Percentiles rank a stretch among this genome's conserved stretches.
These are phyloP conservation scores for Globisporangium cylindrosporum DNA, from an alignment of 352 stramenopile species.

Conservation along the genomic window DNA sequence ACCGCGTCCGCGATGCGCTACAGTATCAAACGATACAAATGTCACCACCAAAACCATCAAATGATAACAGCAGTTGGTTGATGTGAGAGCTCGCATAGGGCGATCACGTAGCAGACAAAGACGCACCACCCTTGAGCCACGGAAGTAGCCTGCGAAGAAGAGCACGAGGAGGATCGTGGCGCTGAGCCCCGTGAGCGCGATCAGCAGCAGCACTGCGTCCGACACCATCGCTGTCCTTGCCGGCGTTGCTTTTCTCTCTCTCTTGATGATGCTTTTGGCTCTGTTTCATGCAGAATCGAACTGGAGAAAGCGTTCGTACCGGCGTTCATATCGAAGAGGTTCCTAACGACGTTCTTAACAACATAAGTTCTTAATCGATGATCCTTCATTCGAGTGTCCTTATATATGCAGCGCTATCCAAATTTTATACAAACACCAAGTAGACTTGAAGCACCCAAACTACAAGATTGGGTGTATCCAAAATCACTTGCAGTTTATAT, in stretches of 20 bases:
- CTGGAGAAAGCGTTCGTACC: too few species aligned
- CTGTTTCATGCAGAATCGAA: too few species aligned
- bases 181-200: slow-evolving; percentile 50
- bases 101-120: not conserved
- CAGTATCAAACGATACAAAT: not conserved
- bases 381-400: not conserved
- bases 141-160: slow-evolving; percentile 69
- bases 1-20: slow-evolving; percentile 29
- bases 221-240: slow-evolving; percentile 32
- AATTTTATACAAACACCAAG: too few species aligned
- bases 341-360: too few species aligned
- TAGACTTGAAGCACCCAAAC: too few species aligned
- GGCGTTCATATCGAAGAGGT: too few species aligned
- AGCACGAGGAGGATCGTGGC: slow-evolving; percentile 53
- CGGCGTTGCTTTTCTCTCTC: too few species aligned
- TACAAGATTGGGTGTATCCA: too few species aligned
- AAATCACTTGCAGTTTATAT: too few species aligned
- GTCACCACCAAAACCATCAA: not conserved
- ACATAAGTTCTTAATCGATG: not conserved
- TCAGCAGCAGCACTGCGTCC: slow-evolving; percentile 49
- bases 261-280: too few species aligned
- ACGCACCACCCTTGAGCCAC: slow-evolving; percentile 33
- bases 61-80: not conserved
- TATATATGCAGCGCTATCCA: too few species aligned
- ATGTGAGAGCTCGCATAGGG: too few species aligned